Evolutionary conservation across 169 alveolate species (phyloP).

Genomic region (Plasmodium chabaudi): DNA sequence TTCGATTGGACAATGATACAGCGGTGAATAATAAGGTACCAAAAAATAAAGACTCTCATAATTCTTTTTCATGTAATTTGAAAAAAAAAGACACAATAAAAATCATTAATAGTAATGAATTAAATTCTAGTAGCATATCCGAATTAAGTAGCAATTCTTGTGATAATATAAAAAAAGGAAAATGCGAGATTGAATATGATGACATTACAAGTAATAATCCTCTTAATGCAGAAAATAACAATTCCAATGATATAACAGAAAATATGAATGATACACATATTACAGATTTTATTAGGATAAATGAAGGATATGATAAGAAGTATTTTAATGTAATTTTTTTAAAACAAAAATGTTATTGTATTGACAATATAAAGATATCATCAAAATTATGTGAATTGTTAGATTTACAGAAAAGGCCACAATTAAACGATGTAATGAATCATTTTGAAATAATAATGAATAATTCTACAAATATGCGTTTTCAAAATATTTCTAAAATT

Average conservation of each 20-base stretch:
- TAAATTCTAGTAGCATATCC: not conserved
- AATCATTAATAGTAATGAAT: not conserved
- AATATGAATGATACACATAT: not conserved
- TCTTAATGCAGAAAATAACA: not conserved
- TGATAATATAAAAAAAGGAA: too few species aligned
- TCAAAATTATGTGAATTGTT: slow-evolving; percentile 6
- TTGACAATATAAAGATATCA: slow-evolving; percentile 44
- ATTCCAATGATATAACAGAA: not conserved
- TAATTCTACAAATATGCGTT: slow-evolving; percentile 9
- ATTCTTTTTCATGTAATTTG: not conserved
- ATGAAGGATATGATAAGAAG: slow-evolving; percentile 56
- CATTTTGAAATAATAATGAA: slow-evolving; percentile 35
- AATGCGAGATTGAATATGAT: not conserved
- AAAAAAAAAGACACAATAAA: not conserved
- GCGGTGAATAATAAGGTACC: not conserved
- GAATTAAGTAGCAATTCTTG: not conserved
- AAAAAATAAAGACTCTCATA: not conserved
- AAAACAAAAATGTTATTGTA: slow-evolving; percentile 17
- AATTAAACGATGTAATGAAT: slow-evolving; percentile 25
- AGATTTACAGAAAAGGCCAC: slow-evolving; percentile 23
- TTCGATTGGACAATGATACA: not conserved
- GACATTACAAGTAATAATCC: not conserved
- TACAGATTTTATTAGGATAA: slow-evolving; percentile 19
- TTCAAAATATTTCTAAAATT: slow-evolving; percentile 30
- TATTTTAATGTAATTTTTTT: slow-evolving; percentile 64